phyloP scores from a whole-genome alignment of 768 basidiomycete species.

The Auriscalpium microsporum region DNA sequence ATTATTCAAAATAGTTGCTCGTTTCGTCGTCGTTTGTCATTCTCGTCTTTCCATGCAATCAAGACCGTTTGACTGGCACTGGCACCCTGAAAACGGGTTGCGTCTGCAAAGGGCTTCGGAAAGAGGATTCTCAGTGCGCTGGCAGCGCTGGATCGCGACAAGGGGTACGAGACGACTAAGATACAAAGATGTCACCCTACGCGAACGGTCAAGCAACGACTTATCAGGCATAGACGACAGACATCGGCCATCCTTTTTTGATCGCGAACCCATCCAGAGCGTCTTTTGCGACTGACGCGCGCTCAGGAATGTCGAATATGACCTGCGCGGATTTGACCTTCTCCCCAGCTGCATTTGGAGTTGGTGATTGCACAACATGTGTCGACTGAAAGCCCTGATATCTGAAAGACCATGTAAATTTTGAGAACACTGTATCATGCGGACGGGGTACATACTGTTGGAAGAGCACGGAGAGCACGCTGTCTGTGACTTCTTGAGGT shows the following conservation, averaged over 20 bases:
- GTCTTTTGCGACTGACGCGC: slow-evolving; percentile 71
- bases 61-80: slow-evolving; percentile 13
- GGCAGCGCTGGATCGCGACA: slow-evolving; percentile 9
- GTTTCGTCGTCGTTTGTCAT: slow-evolving; percentile 54
- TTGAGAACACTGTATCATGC: background rate
- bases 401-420: slow-evolving; percentile 30
- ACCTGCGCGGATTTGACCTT: slow-evolving; percentile 77
- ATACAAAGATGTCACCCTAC: slow-evolving; percentile 4
- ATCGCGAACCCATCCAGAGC: slow-evolving; percentile 80
- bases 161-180: background rate
- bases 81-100: slow-evolving; percentile 57
- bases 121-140: slow-evolving; percentile 49
- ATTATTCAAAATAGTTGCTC: slow-evolving; percentile 54
- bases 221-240: slow-evolving; percentile 55
- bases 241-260: slow-evolving; percentile 82
- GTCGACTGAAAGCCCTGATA: slow-evolving; percentile 77
- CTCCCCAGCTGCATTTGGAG: slow-evolving; percentile 53
- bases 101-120: slow-evolving; percentile 48
- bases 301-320: slow-evolving; percentile 64
- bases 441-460: slow-evolving; percentile 64
- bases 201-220: background rate
- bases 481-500: slow-evolving; percentile 84
- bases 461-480: slow-evolving; percentile 80
- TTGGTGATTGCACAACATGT: slow-evolving; percentile 60
- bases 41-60: slow-evolving; percentile 18